phyloP scores from a whole-genome alignment of 805 yeast genomes.

The Candida quercuum region DNA sequence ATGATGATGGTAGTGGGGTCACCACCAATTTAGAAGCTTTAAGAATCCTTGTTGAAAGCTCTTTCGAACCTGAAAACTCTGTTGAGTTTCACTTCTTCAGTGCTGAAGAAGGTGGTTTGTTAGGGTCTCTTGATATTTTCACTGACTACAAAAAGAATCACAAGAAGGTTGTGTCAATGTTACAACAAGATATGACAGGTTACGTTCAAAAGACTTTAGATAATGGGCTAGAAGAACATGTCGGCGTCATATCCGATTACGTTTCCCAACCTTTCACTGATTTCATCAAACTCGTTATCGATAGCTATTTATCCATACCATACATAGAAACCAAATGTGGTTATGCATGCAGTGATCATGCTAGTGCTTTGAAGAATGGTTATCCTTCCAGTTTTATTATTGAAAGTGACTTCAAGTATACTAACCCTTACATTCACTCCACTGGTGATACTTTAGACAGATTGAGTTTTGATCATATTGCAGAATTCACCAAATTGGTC shows the following conservation, averaged over 20 bases:
- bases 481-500: slow-evolving; percentile 74
- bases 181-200: slow-evolving; percentile 82
- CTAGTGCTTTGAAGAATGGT: slow-evolving; percentile 78
- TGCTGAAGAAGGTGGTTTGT: slow-evolving; percentile 90
- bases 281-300: slow-evolving; percentile 50
- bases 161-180: slow-evolving; percentile 66
- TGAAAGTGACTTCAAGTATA: slow-evolving; percentile 63
- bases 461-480: slow-evolving; percentile 71
- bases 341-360: slow-evolving; percentile 91
- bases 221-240: slow-evolving; percentile 46
- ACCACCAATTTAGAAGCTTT: slow-evolving; percentile 73
- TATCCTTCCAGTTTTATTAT: slow-evolving; percentile 80
- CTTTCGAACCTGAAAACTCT: slow-evolving; percentile 58
- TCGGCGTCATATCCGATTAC: slow-evolving; percentile 58
- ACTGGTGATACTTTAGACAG: slow-evolving; percentile 76
- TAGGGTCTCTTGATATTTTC: slow-evolving; percentile 82
- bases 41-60: slow-evolving; percentile 45
- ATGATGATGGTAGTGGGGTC: slow-evolving; percentile 90
- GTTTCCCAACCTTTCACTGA: slow-evolving; percentile 21
- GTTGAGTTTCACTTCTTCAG: slow-evolving; percentile 92
- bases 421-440: slow-evolving; percentile 71
- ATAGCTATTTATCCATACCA: slow-evolving; percentile 59
- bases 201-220: slow-evolving; percentile 22
- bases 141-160: slow-evolving; percentile 41
- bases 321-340: slow-evolving; percentile 79